Conservation (phyloP, 495 filamentous ascomycete genomes). For the Cenococcum geophilum region DNA sequence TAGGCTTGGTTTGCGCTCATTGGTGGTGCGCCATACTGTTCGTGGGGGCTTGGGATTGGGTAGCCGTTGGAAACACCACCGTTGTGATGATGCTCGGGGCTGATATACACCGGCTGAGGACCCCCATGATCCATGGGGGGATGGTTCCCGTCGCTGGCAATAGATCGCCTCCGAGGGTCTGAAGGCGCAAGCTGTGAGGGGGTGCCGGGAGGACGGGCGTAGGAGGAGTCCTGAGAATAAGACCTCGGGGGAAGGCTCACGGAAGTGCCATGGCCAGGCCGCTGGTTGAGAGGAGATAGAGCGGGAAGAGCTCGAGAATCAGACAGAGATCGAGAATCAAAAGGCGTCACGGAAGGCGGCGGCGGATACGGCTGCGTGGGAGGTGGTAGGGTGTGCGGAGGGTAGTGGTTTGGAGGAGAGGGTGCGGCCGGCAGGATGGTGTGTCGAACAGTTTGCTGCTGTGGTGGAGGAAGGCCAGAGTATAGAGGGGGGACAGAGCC, state of each 20-base stretch:
- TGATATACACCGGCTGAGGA: constrained; percentile 14
- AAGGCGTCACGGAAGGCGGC: constrained; percentile 12
- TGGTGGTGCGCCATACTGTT: constrained; percentile 14
- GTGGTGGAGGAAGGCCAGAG: constrained; percentile 17
- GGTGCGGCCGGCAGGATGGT: constrained; percentile 16
- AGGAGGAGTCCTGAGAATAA: constrained; percentile 21
- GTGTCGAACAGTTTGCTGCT: constrained; percentile 12
- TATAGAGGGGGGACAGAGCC: constrained; percentile 23
- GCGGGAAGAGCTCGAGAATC: constrained; percentile 18
- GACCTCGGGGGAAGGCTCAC: constrained; percentile 26
- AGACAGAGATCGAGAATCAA: constrained; percentile 19
- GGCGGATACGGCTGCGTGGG: constrained; percentile 16
- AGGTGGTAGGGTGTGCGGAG: constrained; percentile 17
- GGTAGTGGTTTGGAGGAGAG: constrained; percentile 16
- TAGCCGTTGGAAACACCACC: constrained; percentile 25
- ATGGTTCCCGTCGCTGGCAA: constrained; percentile 22
- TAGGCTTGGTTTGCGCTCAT: constrained; percentile 11
- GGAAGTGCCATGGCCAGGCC: constrained; percentile 20
- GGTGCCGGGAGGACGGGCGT: constrained; percentile 16
- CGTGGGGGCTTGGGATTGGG: constrained; percentile 6
- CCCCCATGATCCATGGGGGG: constrained; percentile 25
- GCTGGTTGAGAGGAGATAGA: constrained; percentile 15
- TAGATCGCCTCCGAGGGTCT: constrained; percentile 14
- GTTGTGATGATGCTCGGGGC: constrained; percentile 21
- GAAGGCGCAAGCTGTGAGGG: constrained; percentile 12